A percentile compares a stretch with the other conserved stretches of the same genome.
phyloP scores from a whole-genome alignment of 768 basidiomycete species.

The Boletus fagicola region DNA sequence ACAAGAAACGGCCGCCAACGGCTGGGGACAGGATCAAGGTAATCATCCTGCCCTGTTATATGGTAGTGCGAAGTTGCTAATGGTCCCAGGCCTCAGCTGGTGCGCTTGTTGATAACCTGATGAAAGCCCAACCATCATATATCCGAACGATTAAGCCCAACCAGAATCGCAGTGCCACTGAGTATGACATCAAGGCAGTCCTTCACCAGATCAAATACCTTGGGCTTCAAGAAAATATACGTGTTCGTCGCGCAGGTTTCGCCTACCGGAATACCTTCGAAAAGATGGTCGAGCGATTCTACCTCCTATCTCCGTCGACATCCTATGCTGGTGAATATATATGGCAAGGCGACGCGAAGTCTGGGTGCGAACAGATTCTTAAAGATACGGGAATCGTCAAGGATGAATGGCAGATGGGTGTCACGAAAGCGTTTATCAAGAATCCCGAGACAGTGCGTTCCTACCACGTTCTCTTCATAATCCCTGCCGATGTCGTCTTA shows the following conservation, averaged over 20 bases:
- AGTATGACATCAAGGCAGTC: slow-evolving; percentile 94
- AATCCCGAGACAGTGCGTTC: slow-evolving; percentile 89
- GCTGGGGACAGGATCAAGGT: slow-evolving; percentile 98
- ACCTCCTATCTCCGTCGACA: slow-evolving; percentile 89
- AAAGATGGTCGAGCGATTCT: slow-evolving; percentile 99
- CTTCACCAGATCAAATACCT: slow-evolving; percentile 99
- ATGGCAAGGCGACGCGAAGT: slow-evolving; percentile 87
- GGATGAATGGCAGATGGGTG: slow-evolving; percentile 99
- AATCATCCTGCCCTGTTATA: slow-evolving; percentile 4
- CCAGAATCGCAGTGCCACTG: slow-evolving; percentile 87
- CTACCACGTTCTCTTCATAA: not conserved
- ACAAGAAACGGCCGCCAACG: slow-evolving; percentile 97
- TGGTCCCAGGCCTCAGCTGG: slow-evolving; percentile 75
- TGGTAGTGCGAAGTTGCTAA: not conserved
- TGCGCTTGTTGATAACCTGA: slow-evolving; percentile 94
- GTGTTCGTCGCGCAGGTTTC: slow-evolving; percentile 95
- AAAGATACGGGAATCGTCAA: slow-evolving; percentile 93
- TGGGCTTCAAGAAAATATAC: slow-evolving; percentile 96
- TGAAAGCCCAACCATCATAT: slow-evolving; percentile 96
- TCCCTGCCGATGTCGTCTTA: slow-evolving; percentile 31
- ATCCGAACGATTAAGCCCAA: slow-evolving; percentile 99
- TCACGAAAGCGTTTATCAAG: slow-evolving; percentile 98
- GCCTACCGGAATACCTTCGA: slow-evolving; percentile 98
- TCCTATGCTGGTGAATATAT: slow-evolving; percentile 99
- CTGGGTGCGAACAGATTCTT: slow-evolving; percentile 90